Percentiles rank a stretch among this genome's conserved stretches.
These are phyloP conservation scores for Colletotrichum tamarilloi DNA, from an alignment of 2,329 filamentous ascomycete genomes.

Conservation along the genomic window DNA sequence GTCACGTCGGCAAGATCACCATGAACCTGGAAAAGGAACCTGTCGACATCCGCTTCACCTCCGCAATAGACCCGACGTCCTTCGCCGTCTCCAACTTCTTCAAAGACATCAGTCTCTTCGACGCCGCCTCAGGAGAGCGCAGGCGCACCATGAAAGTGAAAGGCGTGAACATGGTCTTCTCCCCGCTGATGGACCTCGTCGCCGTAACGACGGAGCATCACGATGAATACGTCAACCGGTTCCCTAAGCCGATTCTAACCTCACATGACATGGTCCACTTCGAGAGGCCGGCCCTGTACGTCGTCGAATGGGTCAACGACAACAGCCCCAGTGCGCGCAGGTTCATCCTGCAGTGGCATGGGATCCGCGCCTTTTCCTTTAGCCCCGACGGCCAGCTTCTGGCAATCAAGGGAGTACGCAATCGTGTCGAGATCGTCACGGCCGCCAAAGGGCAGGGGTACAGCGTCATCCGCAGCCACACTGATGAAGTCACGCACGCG, in stretches of 20 bases:
- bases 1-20: slow-evolving; percentile 16
- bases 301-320: slow-evolving; percentile 1
- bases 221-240: neutral
- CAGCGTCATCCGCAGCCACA: slow-evolving; percentile 30
- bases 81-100: slow-evolving; percentile 31
- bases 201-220: slow-evolving; percentile 20
- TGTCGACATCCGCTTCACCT: slow-evolving; percentile 21
- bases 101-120: slow-evolving; percentile 21
- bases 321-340: neutral
- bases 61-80: neutral
- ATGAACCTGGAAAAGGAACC: slow-evolving; percentile 31
- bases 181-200: slow-evolving; percentile 6
- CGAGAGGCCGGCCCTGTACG: slow-evolving; percentile 10
- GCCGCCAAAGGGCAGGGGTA: slow-evolving; percentile 10
- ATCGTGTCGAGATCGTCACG: slow-evolving; percentile 28
- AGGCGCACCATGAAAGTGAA: slow-evolving; percentile 10
- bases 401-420: slow-evolving; percentile 18
- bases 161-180: slow-evolving; percentile 26
- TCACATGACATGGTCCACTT: slow-evolving; percentile 29
- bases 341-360: slow-evolving; percentile 22
- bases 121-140: neutral
- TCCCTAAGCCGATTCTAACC: neutral
- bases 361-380: slow-evolving; percentile 26
- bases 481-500: slow-evolving; percentile 33
- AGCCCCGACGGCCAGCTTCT: slow-evolving; percentile 16